These are phyloP conservation scores for Tolypocladium capitatum DNA, from an alignment of 2,329 filamentous ascomycete genomes.

Conservation along the genomic window DNA sequence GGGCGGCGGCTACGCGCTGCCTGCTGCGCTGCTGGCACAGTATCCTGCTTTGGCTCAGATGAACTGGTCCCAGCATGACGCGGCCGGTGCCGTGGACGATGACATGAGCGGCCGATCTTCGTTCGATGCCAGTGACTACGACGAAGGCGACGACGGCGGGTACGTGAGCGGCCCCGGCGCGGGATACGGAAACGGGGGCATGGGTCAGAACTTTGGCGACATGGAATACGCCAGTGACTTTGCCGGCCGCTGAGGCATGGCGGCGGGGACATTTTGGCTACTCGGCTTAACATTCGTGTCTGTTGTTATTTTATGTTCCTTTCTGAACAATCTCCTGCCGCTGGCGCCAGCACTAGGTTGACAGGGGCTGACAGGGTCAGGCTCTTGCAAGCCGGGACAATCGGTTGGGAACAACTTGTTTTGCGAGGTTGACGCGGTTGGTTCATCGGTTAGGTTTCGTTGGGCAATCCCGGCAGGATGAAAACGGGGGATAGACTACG, in stretches of 20 bases:
- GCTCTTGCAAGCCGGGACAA: background rate
- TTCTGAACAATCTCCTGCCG: background rate
- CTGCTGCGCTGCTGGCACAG: slow-evolving; percentile 75
- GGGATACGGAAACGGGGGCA: slow-evolving; percentile 42
- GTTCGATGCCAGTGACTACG: slow-evolving; percentile 70
- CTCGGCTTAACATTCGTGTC: background rate
- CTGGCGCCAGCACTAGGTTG: background rate
- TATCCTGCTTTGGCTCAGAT: slow-evolving; percentile 87
- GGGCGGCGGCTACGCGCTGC: slow-evolving; percentile 53
- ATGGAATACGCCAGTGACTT: slow-evolving; percentile 40
- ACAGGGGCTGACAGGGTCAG: background rate
- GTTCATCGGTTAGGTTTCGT: background rate
- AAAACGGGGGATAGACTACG: background rate
- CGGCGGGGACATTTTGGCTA: background rate
- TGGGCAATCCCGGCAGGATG: background rate
- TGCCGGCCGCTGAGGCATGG: slow-evolving; percentile 24
- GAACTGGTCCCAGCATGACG: slow-evolving; percentile 58
- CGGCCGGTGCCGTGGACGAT: slow-evolving; percentile 61
- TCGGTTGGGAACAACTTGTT: background rate
- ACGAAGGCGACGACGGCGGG: slow-evolving; percentile 58
- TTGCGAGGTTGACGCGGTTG: background rate
- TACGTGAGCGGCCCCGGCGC: slow-evolving; percentile 52
- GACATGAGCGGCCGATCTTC: slow-evolving; percentile 68
- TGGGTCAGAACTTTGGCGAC: slow-evolving; percentile 40
- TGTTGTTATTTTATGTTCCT: background rate